These are phyloP conservation scores for Candida glucosophila DNA, from an alignment of 1,139 yeast species.

Conservation along the genomic window DNA sequence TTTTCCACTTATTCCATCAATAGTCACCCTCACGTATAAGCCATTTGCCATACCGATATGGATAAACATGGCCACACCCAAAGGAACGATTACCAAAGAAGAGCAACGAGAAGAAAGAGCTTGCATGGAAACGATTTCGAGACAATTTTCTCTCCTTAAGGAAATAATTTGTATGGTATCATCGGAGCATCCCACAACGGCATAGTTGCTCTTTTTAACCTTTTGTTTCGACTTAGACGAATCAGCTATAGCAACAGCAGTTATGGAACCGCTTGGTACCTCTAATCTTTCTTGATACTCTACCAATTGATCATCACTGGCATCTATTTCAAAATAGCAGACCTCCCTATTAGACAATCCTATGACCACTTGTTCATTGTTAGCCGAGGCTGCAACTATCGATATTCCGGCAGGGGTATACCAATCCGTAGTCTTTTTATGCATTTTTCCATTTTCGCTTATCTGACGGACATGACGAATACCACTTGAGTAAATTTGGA, in stretches of 20 bases:
- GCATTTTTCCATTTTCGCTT: slow-evolving; percentile 6
- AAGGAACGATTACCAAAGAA: slow-evolving; percentile 33
- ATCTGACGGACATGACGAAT: slow-evolving; percentile 49
- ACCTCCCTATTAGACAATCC: slow-evolving; percentile 68
- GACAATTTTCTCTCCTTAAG: slow-evolving; percentile 50
- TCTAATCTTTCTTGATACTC: slow-evolving; percentile 64
- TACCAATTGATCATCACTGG: slow-evolving; percentile 48
- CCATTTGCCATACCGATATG: slow-evolving; percentile 85
- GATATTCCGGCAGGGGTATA: slow-evolving; percentile 72
- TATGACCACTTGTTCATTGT: slow-evolving; percentile 59
- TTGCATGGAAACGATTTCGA: slow-evolving; percentile 60
- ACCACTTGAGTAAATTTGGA: slow-evolving; percentile 73
- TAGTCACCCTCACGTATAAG: slow-evolving; percentile 54
- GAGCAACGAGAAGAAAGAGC: slow-evolving; percentile 54
- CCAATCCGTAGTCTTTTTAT: slow-evolving; percentile 55
- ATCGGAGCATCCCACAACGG: slow-evolving; percentile 68
- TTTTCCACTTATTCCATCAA: slow-evolving; percentile 56
- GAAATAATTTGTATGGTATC: slow-evolving; percentile 65
- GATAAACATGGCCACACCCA: slow-evolving; percentile 17
- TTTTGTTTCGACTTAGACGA: slow-evolving; percentile 22
- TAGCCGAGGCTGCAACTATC: slow-evolving; percentile 52
- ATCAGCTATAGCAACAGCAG: slow-evolving; percentile 47
- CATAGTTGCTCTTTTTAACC: slow-evolving; percentile 40
- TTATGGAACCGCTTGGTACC: slow-evolving; percentile 39
- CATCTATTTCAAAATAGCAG: slow-evolving; percentile 76